These are phyloP conservation scores for Capniomyces stellatus DNA, from an alignment of 371 early-diverging fungal species.

Conservation along the genomic window DNA sequence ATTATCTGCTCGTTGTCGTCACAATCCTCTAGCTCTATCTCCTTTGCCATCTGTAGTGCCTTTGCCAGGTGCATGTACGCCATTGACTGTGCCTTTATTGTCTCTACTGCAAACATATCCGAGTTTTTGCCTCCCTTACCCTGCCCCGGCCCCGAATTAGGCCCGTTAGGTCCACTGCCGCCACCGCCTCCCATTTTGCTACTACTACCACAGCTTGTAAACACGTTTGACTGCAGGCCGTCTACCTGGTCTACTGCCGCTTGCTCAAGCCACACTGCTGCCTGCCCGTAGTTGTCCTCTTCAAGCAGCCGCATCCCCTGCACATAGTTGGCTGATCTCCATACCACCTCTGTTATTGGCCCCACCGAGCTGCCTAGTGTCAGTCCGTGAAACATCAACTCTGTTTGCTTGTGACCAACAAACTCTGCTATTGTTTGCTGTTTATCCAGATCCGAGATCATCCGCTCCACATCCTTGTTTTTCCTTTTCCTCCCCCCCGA, in stretches of 20 bases:
- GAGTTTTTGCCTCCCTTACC: not conserved
- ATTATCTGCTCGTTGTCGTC: not conserved
- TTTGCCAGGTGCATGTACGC: constrained; percentile 1
- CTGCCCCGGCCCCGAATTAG: no score
- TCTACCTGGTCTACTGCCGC: not conserved
- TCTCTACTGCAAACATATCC: not conserved
- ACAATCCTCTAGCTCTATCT: not conserved
- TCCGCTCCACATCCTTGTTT: no score
- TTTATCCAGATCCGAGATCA: not conserved
- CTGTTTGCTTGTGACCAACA: not conserved
- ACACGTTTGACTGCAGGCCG: not conserved
- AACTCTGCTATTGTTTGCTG: not conserved
- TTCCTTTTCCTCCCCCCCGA: not conserved
- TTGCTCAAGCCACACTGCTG: not conserved
- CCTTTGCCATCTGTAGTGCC: not conserved
- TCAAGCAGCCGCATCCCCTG: not conserved
- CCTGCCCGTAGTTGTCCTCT: not conserved
- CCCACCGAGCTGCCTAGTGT: not conserved
- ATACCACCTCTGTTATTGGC: not conserved
- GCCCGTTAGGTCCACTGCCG: no score
- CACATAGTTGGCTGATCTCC: not conserved
- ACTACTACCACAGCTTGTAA: not conserved
- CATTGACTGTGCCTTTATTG: not conserved
- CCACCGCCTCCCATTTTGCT: not conserved
- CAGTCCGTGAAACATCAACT: not conserved